These are phyloP conservation scores for Apiotrichum brassicae DNA, from an alignment of 1,284 basidiomycete species.

Conservation along the genomic window DNA sequence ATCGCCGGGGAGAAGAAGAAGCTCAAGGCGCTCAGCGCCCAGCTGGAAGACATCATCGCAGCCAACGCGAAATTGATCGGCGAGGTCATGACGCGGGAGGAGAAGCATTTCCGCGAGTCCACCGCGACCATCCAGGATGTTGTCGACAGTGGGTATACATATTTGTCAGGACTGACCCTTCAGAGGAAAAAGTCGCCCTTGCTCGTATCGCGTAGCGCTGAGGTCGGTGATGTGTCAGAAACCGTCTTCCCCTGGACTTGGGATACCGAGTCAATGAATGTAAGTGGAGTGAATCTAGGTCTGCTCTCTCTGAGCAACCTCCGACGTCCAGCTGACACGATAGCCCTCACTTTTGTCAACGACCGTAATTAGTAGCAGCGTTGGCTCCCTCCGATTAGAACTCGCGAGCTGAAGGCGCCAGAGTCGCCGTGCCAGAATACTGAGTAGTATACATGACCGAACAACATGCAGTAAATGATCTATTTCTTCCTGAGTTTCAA, in stretches of 20 bases:
- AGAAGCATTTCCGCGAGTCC: background rate
- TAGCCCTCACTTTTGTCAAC: too few species aligned
- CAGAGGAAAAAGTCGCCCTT: background rate
- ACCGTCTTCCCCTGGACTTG: too few species aligned
- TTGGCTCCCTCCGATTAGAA: too few species aligned
- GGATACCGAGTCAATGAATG: too few species aligned
- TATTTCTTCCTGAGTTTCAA: slow-evolving; percentile 6
- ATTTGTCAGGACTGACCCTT: background rate
- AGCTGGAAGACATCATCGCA: background rate
- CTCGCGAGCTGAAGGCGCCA: background rate
- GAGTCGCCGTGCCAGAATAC: background rate
- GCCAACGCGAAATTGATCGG: background rate
- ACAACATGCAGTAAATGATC: background rate
- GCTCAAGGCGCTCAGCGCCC: background rate
- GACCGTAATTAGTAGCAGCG: too few species aligned
- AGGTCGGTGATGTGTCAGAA: too few species aligned
- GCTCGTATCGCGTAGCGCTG: too few species aligned
- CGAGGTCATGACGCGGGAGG: background rate
- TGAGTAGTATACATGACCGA: background rate
- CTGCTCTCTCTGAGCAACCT: too few species aligned
- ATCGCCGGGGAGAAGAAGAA: background rate
- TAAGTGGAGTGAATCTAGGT: too few species aligned
- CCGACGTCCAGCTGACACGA: too few species aligned
- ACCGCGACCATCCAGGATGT: background rate
- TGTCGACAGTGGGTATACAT: background rate